Percentiles rank a stretch among this genome's conserved stretches.
These are phyloP conservation scores for Kluyveromyces aestuarii DNA, from an alignment of 805 yeast genomes.

Conservation along the genomic window DNA sequence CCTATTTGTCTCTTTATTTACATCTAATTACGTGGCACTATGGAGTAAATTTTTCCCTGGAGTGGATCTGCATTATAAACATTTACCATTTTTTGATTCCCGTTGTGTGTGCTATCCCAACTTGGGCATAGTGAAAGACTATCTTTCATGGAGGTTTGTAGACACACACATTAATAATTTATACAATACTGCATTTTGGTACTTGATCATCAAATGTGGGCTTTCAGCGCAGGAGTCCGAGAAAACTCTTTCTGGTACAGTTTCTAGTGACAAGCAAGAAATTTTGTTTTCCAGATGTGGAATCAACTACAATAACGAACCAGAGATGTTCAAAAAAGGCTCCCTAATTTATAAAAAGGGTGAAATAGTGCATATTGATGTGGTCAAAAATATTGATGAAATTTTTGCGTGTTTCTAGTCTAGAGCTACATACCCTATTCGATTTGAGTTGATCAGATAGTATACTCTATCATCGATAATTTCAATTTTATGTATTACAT, in stretches of 20 bases:
- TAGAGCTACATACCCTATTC: slow-evolving; percentile 3
- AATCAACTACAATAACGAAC: slow-evolving; percentile 85
- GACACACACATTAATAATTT: slow-evolving; percentile 94
- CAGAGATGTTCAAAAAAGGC: slow-evolving; percentile 83
- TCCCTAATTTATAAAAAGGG: slow-evolving; percentile 46
- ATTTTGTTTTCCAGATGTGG: slow-evolving; percentile 68
- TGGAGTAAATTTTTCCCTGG: slow-evolving; percentile 59
- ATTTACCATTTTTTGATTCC: slow-evolving; percentile 84
- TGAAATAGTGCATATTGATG: slow-evolving; percentile 34
- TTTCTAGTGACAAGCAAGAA: slow-evolving; percentile 82
- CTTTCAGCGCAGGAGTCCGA: slow-evolving; percentile 77
- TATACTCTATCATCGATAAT: slow-evolving; percentile 3
- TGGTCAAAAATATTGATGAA: slow-evolving; percentile 30
- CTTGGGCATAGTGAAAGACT: slow-evolving; percentile 53
- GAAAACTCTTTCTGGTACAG: slow-evolving; percentile 61
- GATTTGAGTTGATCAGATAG: slow-evolving; percentile 7
- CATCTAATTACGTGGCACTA: slow-evolving; percentile 59
- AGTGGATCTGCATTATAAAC: slow-evolving; percentile 36
- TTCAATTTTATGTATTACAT: slow-evolving; percentile 6
- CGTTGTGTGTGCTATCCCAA: slow-evolving; percentile 83
- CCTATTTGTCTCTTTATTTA: slow-evolving; percentile 73
- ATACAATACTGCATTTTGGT: slow-evolving; percentile 92
- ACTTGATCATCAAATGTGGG: slow-evolving; percentile 60
- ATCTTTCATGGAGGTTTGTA: slow-evolving; percentile 89
- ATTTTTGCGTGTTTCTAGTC: slow-evolving; percentile 25